These are phyloP conservation scores for Penicillium riverlandense DNA, from an alignment of 495 filamentous ascomycete species.

Conservation along the genomic window DNA sequence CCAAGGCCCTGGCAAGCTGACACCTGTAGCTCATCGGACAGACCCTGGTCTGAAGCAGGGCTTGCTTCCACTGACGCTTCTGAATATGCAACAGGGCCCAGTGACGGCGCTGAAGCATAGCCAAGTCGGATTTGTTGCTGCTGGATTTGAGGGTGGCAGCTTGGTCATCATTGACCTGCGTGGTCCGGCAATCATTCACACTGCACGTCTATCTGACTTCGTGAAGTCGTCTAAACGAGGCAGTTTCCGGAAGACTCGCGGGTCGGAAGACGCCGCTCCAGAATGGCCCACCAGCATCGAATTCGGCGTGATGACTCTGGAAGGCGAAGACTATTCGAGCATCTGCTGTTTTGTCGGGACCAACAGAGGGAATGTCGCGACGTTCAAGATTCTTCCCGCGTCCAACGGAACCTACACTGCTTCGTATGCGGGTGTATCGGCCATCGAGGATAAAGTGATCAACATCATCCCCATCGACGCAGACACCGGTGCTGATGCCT, in stretches of 20 bases:
- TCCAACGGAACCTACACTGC: constrained; percentile 64
- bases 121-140: constrained; percentile 84
- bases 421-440: constrained; percentile 56
- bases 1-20: constrained; percentile 50
- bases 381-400: constrained; percentile 81
- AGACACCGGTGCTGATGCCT: constrained; percentile 66
- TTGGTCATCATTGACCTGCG: constrained; percentile 78
- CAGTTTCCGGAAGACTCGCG: constrained; percentile 53
- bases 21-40: constrained; percentile 62
- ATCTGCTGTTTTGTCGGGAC: constrained; percentile 91
- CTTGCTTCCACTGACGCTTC: constrained; percentile 68
- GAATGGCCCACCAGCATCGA: constrained; percentile 77
- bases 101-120: constrained; percentile 75
- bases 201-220: constrained; percentile 58
- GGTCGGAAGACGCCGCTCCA: constrained; percentile 32
- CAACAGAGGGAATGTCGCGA: constrained; percentile 70
- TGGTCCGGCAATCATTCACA: constrained; percentile 82
- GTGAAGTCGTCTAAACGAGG: constrained; percentile 59
- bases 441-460: constrained; percentile 65
- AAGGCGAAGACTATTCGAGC: constrained; percentile 89
- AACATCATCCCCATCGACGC: constrained; percentile 70
- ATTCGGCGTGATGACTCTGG: constrained; percentile 89
- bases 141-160: constrained; percentile 73
- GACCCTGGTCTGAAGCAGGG: constrained; percentile 80
- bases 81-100: constrained; percentile 73